Evolutionary conservation across 768 basidiomycete species (phyloP).

Genomic region (Paxillus rubicundulus): DNA sequence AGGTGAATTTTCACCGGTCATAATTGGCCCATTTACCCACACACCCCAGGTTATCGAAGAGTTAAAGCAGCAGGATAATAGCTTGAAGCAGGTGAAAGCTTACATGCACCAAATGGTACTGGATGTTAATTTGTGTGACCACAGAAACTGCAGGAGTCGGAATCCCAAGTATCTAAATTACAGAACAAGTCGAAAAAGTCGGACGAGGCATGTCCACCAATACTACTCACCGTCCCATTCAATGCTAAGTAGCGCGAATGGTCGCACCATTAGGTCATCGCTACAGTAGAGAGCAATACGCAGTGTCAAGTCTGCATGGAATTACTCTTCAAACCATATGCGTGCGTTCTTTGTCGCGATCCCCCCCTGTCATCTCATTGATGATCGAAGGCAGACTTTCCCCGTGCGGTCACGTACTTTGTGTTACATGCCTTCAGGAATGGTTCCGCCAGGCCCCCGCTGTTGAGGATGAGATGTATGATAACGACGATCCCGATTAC

Average conservation of each 20-base stretch:
- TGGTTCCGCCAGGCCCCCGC: constrained; percentile 74
- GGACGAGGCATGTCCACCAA: constrained; percentile 49
- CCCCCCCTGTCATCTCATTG: background rate
- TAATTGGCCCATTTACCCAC: constrained; percentile 2
- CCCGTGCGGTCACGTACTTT: constrained; percentile 80
- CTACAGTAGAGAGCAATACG: constrained; percentile 54
- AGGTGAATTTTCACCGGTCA: constrained; percentile 38
- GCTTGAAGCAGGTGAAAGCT: constrained; percentile 37
- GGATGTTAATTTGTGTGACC: constrained; percentile 1
- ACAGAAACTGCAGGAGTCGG: constrained; percentile 46
- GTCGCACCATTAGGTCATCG: constrained; percentile 41
- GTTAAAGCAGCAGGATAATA: constrained; percentile 41
- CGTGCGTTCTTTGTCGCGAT: constrained; percentile 42
- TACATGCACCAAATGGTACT: background rate
- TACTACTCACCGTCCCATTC: background rate
- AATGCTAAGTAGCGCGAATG: background rate
- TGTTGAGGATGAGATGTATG: constrained; percentile 42
- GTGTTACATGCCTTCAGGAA: constrained; percentile 65
- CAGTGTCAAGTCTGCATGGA: constrained; percentile 83
- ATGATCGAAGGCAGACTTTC: constrained; percentile 46
- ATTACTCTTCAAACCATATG: constrained; percentile 58
- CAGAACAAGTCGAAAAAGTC: constrained; percentile 48
- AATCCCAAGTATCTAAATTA: constrained; percentile 41
- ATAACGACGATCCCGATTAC: constrained; percentile 41
- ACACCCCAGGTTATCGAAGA: constrained; percentile 50